phyloP scores from a whole-genome alignment of 192 early-diverging fungal species.

The Piromyces sp. region DNA sequence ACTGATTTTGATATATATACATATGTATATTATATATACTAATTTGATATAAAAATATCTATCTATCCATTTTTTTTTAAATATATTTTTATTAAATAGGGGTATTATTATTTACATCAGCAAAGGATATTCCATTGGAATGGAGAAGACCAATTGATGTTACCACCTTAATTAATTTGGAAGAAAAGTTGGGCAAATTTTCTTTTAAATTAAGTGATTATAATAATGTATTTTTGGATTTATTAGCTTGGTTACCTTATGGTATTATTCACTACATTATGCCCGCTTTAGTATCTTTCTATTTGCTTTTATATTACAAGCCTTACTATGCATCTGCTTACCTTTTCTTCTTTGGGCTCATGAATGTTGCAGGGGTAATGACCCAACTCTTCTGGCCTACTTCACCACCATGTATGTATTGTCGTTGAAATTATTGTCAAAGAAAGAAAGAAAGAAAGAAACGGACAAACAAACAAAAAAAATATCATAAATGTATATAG shows the following conservation, averaged over 20 bases:
- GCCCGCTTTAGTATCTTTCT: conserved; percentile 31
- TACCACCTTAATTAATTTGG: background rate
- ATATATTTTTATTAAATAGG: background rate
- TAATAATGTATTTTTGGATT: conserved; percentile 15
- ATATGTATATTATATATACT: too few species aligned
- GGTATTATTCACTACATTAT: conserved; percentile 54
- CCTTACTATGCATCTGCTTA: conserved; percentile 27
- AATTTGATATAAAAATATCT: too few species aligned
- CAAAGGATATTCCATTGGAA: background rate
- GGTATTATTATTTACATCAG: background rate
- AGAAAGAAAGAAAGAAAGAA: too few species aligned
- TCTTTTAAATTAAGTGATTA: background rate
- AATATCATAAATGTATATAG: too few species aligned
- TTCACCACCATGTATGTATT: conserved; percentile 45
- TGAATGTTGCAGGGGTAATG: conserved; percentile 49
- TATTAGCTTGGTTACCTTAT: conserved; percentile 52
- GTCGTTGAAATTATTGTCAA: too few species aligned
- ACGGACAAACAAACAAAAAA: too few species aligned
- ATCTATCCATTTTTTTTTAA: background rate
- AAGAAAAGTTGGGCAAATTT: background rate
- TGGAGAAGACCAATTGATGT: background rate
- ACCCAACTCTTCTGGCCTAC: conserved; percentile 48
- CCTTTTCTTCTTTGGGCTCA: conserved; percentile 40
- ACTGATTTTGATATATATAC: too few species aligned
- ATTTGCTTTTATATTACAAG: conserved; percentile 28